Evolutionary conservation across 805 yeast species (phyloP).

Genomic region (Starmerella powellii): DNA sequence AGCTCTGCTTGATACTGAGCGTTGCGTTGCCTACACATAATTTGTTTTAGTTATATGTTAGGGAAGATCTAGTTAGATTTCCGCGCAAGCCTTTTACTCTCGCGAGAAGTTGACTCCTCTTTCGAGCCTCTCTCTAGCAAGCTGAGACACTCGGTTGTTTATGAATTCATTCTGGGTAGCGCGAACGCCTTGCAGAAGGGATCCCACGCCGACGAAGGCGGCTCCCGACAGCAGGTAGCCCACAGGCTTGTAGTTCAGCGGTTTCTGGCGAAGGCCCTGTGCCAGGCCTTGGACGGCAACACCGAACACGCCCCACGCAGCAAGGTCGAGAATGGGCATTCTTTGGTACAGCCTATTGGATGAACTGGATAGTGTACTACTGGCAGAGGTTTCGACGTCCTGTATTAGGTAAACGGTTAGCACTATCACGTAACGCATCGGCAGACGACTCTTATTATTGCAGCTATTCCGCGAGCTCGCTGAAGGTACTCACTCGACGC

Average conservation of each 20-base stretch:
- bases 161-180: conserved; percentile 25
- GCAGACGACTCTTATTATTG: too few relatives aligned
- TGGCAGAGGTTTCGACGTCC: background rate
- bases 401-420: background rate
- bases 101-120: conserved; percentile 26
- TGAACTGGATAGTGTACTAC: background rate
- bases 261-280: conserved; percentile 29
- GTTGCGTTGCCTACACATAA: too few relatives aligned
- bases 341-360: too few relatives aligned
- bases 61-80: too few relatives aligned
- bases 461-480: too few relatives aligned
- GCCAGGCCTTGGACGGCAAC: conserved; percentile 25
- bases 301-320: conserved; percentile 24
- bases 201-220: conserved; percentile 28
- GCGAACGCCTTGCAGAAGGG: conserved; percentile 25
- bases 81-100: conserved; percentile 6
- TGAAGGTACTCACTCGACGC: too few relatives aligned
- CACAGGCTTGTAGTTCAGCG: conserved; percentile 28
- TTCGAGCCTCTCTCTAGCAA: conserved; percentile 24
- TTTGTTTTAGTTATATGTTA: too few relatives aligned
- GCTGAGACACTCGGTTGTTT: conserved; percentile 23
- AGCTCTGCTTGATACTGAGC: too few relatives aligned
- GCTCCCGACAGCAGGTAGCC: conserved; percentile 27
- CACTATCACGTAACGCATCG: background rate
- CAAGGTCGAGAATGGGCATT: conserved; percentile 21